Percentiles rank a stretch among this genome's conserved stretches.
phyloP scores from a whole-genome alignment of 2,329 filamentous ascomycete species.

The Colletotrichum eleusines region DNA sequence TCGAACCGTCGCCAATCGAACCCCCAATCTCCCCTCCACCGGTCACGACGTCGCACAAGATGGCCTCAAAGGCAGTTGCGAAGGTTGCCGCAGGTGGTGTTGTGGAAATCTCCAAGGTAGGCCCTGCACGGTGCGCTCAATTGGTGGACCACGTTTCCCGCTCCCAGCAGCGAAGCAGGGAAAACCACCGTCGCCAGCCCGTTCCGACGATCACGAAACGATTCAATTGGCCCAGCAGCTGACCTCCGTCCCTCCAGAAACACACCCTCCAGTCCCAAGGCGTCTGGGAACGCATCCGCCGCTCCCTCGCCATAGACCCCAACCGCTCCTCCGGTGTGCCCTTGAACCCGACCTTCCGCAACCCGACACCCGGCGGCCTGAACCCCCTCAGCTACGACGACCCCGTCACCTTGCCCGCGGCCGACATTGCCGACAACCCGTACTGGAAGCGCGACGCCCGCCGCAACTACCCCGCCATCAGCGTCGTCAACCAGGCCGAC shows the following conservation, averaged over 20 bases:
- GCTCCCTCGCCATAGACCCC: constrained; percentile 82
- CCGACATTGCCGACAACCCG: constrained; percentile 89
- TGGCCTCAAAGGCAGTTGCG: constrained; percentile 72
- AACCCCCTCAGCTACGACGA: constrained; percentile 82
- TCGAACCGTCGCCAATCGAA: constrained; percentile 29
- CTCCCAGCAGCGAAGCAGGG: constrained; percentile 11
- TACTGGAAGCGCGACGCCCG: constrained; percentile 97
- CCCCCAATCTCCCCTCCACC: constrained; percentile 38
- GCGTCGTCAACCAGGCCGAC: constrained; percentile 85
- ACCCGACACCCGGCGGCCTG: constrained; percentile 81
- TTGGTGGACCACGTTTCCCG: neutral
- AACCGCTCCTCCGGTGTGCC: constrained; percentile 92
- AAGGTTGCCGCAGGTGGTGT: constrained; percentile 65
- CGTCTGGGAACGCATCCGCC: constrained; percentile 87
- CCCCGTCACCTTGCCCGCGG: constrained; percentile 85
- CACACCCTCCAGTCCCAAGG: constrained; percentile 93
- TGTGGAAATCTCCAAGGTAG: constrained; percentile 71
- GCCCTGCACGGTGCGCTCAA: constrained; percentile 39
- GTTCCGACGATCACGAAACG: constrained; percentile 27
- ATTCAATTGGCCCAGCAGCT: neutral
- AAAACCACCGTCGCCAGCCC: constrained; percentile 13
- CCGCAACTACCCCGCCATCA: constrained; percentile 83
- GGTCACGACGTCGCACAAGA: constrained; percentile 54
- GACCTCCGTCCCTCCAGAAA: constrained; percentile 73
- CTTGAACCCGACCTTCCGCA: constrained; percentile 91